Percentiles rank a stretch among this genome's conserved stretches.
Evolutionary conservation across 768 basidiomycete species (phyloP).

Genomic region (Hemileccinum impolitum): DNA sequence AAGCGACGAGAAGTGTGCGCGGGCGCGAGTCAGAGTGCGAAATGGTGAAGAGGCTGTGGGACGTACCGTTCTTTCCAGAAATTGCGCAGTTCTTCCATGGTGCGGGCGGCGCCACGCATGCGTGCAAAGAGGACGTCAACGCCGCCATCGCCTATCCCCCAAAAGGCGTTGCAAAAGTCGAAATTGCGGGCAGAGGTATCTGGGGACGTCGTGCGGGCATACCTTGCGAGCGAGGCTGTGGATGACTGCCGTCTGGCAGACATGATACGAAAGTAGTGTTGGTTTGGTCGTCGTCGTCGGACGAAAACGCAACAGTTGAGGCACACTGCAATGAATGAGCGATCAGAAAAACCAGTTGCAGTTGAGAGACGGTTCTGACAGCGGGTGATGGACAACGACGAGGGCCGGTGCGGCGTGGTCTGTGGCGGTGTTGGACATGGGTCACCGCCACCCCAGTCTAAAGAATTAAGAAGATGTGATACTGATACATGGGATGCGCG

Average conservation of each 20-base stretch:
- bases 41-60: neutral
- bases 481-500: no score
- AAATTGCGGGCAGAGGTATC: conserved; percentile 47
- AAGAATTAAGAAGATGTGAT: no score
- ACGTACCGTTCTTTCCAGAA: conserved; percentile 95
- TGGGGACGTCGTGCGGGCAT: conserved; percentile 52
- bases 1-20: neutral
- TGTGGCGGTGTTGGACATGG: no score
- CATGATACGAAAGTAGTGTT: conserved; percentile 39
- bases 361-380: neutral
- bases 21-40: conserved; percentile 2
- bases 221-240: conserved; percentile 75
- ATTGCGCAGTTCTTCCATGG: conserved; percentile 80
- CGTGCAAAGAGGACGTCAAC: conserved; percentile 89
- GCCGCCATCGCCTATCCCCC: conserved; percentile 84
- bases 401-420: neutral
- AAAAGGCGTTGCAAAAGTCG: conserved; percentile 97
- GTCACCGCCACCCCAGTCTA: no score
- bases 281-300: conserved; percentile 14
- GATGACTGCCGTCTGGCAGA: conserved; percentile 77
- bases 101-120: conserved; percentile 81
- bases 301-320: conserved; percentile 16
- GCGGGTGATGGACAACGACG: neutral
- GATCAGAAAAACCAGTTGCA: neutral
- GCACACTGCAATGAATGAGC: conserved; percentile 10